Percentiles rank a stretch among this genome's conserved stretches.
phyloP scores from a whole-genome alignment of 345 rosid species.

The Citrus unshiu region DNA sequence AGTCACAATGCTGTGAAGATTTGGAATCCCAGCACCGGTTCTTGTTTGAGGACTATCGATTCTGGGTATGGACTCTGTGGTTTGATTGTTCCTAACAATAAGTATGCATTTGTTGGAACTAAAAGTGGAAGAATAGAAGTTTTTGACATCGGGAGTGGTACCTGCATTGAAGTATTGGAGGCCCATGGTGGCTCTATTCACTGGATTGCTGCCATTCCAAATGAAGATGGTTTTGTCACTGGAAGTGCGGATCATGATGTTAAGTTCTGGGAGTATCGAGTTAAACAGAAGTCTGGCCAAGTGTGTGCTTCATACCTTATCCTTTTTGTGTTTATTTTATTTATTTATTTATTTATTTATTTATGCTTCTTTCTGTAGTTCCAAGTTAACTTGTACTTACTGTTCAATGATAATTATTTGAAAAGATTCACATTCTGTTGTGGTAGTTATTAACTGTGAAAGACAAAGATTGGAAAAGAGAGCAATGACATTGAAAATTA shows the following conservation, averaged over 20 bases:
- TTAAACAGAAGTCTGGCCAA: slow-evolving; percentile 62
- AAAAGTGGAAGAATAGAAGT: slow-evolving; percentile 78
- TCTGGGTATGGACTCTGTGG: slow-evolving; percentile 96
- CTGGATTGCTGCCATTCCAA: slow-evolving; percentile 72
- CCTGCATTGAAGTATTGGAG: slow-evolving; percentile 62
- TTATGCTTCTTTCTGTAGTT: neutral
- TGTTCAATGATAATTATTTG: neutral
- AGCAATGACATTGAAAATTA: neutral
- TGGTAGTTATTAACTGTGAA: neutral
- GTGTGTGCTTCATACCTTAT: slow-evolving; percentile 30
- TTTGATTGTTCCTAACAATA: slow-evolving; percentile 72
- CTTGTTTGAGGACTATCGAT: slow-evolving; percentile 84
- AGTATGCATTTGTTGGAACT: slow-evolving; percentile 92
- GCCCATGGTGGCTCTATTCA: slow-evolving; percentile 88
- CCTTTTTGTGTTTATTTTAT: slow-evolving; percentile 4
- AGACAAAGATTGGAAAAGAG: no score
- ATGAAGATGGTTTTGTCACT: slow-evolving; percentile 79
- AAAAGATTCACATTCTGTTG: neutral
- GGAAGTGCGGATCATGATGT: slow-evolving; percentile 95
- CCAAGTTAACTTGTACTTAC: neutral
- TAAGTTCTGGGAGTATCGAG: slow-evolving; percentile 87
- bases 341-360: neutral
- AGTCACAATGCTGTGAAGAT: slow-evolving; percentile 88
- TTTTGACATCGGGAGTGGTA: slow-evolving; percentile 83
- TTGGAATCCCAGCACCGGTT: slow-evolving; percentile 97